phyloP scores from a whole-genome alignment of 2,329 filamentous ascomycete species.

The Apiospora pterosperma region DNA sequence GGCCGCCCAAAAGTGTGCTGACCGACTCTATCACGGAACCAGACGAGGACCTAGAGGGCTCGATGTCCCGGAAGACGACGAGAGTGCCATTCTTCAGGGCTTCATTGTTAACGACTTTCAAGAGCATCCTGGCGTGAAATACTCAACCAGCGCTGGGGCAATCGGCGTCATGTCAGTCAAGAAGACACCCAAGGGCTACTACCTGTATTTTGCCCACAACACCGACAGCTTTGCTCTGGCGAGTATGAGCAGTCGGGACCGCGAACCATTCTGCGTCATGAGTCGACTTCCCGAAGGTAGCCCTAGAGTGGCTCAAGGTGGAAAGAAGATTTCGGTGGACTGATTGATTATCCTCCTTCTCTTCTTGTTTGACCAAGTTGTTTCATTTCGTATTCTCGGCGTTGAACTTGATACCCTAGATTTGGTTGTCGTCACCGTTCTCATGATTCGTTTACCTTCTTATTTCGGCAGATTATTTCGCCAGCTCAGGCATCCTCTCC shows the following conservation, averaged over 20 bases:
- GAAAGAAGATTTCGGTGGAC: slow-evolving; percentile 41
- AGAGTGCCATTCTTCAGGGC: slow-evolving; percentile 68
- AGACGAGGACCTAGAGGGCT: slow-evolving; percentile 57
- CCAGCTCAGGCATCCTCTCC: too few species aligned
- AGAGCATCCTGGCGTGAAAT: slow-evolving; percentile 78
- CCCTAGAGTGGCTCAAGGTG: slow-evolving; percentile 50
- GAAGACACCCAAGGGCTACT: slow-evolving; percentile 71
- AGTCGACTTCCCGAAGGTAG: slow-evolving; percentile 61
- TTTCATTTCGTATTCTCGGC: neutral
- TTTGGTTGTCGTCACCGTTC: neutral
- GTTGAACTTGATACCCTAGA: neutral
- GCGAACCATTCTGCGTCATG: slow-evolving; percentile 78
- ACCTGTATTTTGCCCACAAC: slow-evolving; percentile 93
- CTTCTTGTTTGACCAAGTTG: neutral
- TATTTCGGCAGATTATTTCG: too few species aligned
- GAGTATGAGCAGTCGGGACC: slow-evolving; percentile 80
- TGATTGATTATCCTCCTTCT: slow-evolving; percentile 3
- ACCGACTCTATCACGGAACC: slow-evolving; percentile 73
- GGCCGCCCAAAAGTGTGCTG: slow-evolving; percentile 82
- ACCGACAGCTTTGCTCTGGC: slow-evolving; percentile 86
- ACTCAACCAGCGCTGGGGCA: slow-evolving; percentile 78
- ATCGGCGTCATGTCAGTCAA: slow-evolving; percentile 92
- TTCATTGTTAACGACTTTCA: slow-evolving; percentile 92
- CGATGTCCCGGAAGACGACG: slow-evolving; percentile 67
- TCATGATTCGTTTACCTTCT: neutral